A percentile compares a stretch with the other conserved stretches of the same genome.
phyloP scores from a whole-genome alignment of 1,284 basidiomycete genomes.

The Tilletiaria anomala region DNA sequence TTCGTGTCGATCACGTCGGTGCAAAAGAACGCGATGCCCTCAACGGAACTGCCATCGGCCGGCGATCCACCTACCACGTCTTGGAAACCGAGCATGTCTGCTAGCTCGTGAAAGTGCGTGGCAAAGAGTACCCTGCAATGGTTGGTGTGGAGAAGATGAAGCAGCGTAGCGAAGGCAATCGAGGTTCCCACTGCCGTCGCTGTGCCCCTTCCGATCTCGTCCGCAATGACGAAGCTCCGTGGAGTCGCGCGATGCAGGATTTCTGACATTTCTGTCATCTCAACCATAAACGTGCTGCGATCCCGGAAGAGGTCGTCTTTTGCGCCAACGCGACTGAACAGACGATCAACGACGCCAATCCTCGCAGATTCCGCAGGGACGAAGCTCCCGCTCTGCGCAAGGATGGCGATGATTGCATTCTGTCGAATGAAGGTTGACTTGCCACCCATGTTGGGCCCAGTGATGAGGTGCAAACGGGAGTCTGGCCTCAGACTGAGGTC shows the following conservation, averaged over 20 bases:
- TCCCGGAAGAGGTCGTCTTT: constrained; percentile 88
- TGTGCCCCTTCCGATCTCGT: constrained; percentile 84
- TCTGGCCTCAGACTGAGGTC: constrained; percentile 51
- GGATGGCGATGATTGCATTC: constrained; percentile 71
- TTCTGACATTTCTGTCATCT: constrained; percentile 44
- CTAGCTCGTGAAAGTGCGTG: constrained; percentile 89
- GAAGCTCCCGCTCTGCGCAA: constrained; percentile 83
- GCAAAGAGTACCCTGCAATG: constrained; percentile 83
- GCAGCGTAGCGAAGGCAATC: constrained; percentile 78
- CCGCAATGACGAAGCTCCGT: constrained; percentile 26
- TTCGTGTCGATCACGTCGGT: constrained; percentile 52
- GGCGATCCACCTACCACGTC: constrained; percentile 2
- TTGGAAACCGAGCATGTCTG: constrained; percentile 49
- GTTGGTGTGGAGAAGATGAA: constrained; percentile 60
- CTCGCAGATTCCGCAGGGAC: constrained; percentile 69
- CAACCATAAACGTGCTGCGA: constrained; percentile 74
- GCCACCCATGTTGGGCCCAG: constrained; percentile 87
- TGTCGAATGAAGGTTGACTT: constrained; percentile 89
- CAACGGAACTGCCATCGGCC: neutral
- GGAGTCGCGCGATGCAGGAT: constrained; percentile 53
- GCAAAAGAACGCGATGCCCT: constrained; percentile 63
- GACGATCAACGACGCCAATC: constrained; percentile 72
- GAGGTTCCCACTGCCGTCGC: constrained; percentile 80
- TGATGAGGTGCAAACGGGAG: constrained; percentile 59
- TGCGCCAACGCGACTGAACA: constrained; percentile 90